Evolutionary conservation across 2,329 filamentous ascomycete genomes (phyloP).

Genomic region (Stemphylium vesicarium): DNA sequence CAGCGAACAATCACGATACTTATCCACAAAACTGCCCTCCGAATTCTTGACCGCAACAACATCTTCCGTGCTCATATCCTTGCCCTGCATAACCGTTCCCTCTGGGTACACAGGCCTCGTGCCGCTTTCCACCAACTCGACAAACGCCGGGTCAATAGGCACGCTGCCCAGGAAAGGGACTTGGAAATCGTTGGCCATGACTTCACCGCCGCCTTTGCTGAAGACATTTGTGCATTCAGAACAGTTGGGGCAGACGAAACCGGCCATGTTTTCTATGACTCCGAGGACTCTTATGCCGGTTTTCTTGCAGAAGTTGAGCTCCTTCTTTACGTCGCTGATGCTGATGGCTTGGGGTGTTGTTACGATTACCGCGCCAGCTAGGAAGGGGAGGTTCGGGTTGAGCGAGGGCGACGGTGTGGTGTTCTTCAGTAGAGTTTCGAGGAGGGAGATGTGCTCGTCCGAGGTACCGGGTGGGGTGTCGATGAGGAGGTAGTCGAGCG

Average conservation of each 20-base stretch:
- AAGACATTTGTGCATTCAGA: conserved; percentile 92
- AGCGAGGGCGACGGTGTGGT: conserved; percentile 25
- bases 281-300: conserved; percentile 80
- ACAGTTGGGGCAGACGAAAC: conserved; percentile 79
- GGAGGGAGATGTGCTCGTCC: conserved; percentile 95
- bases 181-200: conserved; percentile 85
- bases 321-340: conserved; percentile 91
- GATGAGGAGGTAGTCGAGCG: conserved; percentile 89
- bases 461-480: conserved; percentile 96
- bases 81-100: conserved; percentile 60
- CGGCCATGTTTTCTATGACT: conserved; percentile 96
- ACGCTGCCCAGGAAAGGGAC: conserved; percentile 86
- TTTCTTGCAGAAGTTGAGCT: conserved; percentile 91
- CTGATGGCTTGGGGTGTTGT: conserved; percentile 95
- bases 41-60: conserved; percentile 27
- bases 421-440: conserved; percentile 72
- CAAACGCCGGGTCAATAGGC: conserved; percentile 92
- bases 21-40: conserved; percentile 64
- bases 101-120: conserved; percentile 70
- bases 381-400: conserved; percentile 30
- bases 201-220: conserved; percentile 83
- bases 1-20: conserved; percentile 75
- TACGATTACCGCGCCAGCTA: conserved; percentile 89
- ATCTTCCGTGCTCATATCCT: conserved; percentile 34
- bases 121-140: conserved; percentile 80